These are phyloP conservation scores for Murraya paniculata DNA, from an alignment of 345 rosid genomes.

Conservation along the genomic window DNA sequence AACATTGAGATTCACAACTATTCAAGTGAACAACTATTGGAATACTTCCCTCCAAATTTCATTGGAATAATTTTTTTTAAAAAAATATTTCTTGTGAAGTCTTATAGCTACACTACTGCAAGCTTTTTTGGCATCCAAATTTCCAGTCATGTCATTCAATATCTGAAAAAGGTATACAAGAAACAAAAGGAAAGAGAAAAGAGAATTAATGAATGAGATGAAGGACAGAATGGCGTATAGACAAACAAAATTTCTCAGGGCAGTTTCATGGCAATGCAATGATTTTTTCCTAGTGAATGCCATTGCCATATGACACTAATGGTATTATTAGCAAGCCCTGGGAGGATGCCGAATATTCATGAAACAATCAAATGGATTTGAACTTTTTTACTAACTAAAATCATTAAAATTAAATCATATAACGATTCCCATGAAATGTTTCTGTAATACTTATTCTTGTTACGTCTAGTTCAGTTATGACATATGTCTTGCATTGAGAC, in stretches of 20 bases:
- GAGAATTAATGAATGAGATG: neutral
- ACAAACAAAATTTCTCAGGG: neutral
- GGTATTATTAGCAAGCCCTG: too few relatives aligned
- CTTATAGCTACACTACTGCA: constrained; percentile 77
- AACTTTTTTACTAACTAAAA: too few relatives aligned
- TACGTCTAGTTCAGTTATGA: too few relatives aligned
- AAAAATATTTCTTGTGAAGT: constrained; percentile 90
- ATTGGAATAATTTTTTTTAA: constrained; percentile 37
- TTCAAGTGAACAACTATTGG: too few relatives aligned
- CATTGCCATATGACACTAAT: neutral
- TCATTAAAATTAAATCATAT: too few relatives aligned
- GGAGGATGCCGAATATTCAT: too few relatives aligned
- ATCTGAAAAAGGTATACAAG: constrained; percentile 44
- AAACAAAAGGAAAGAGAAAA: neutral
- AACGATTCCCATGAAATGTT: too few relatives aligned
- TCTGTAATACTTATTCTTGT: too few relatives aligned
- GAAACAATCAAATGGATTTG: too few relatives aligned
- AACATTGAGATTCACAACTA: too few relatives aligned
- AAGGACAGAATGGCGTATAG: neutral
- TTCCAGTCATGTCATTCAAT: constrained; percentile 83
- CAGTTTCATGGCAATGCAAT: neutral
- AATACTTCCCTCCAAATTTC: neutral
- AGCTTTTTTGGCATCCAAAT: constrained; percentile 85
- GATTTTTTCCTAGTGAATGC: neutral
- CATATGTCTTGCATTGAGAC: too few relatives aligned